Evolutionary conservation across 2,329 filamentous ascomycete genomes (phyloP), one percentile per base, ranked within the genome.

Genomic region (Aureobasidium musti): DNA sequence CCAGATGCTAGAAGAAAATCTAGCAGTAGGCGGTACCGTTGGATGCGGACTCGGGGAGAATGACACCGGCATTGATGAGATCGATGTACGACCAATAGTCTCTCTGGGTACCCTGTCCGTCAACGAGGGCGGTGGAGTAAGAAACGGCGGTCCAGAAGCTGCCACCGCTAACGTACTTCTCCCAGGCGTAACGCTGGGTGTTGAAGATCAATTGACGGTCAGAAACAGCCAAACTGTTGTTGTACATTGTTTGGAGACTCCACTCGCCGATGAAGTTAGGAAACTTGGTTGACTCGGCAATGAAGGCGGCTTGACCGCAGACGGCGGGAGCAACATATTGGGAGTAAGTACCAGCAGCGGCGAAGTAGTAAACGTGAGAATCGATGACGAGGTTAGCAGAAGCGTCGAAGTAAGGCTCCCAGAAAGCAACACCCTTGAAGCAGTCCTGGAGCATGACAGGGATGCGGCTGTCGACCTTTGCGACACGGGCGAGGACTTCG

Each of bases 381-480:
- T 72, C 71, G 64, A 73, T 68, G 28, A 73, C 69, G 6, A 73
- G 59, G 39, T 74, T 73, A 14, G 68, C 65, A 8, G 53, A 60
- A 5, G 53, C 35, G 1, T 67, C 65, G 10, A 68, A 67, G 54
- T 66, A 68, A 6, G 63, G 43, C 7, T 71, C 67, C 72, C 71
- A 74, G 67, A 67, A 73, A 1, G 56, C 59, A 43, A 70, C 69
- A 19, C 72, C 59, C 57, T 60, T 49, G 67, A 68, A 68, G 35
- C 67, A 67, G 54, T 72, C 75, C 67, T 77, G 74, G 7, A 77
- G 60, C 74, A 77, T 76, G 30, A 76, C 59, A 14, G 75, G 75
- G 43, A 77, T 75, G 33, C 70, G 69, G n/a, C 59, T 67, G 67
- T 76, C 71, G 49, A 72, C 68, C 19, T 70, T 70, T 14, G 65